Evolutionary conservation across 1,284 basidiomycete genomes (phyloP).

Genomic region (Melampsora medusae): DNA sequence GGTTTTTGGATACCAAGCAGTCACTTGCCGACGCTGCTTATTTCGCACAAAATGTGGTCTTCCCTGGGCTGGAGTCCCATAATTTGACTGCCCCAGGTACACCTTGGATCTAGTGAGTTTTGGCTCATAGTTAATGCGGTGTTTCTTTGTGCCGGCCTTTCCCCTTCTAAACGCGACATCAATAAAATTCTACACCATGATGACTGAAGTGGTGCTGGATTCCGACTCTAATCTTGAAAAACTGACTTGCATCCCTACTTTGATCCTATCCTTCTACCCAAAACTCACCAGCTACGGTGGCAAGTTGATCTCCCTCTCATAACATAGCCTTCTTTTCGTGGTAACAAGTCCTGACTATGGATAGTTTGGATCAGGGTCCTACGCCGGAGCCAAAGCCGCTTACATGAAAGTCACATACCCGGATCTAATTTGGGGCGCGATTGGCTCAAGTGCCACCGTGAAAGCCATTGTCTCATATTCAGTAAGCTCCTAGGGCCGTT

Average conservation of each 20-base stretch:
- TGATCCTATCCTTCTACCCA: background rate
- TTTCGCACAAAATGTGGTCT: background rate
- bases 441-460: slow-evolving; percentile 51
- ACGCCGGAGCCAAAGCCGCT: slow-evolving; percentile 51
- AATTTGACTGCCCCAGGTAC: background rate
- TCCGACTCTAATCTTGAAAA: background rate
- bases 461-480: slow-evolving; percentile 47
- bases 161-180: background rate
- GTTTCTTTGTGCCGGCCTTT: background rate
- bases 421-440: slow-evolving; percentile 51
- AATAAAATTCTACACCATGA: background rate
- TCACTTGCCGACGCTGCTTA: slow-evolving; percentile 8
- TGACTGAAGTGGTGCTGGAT: no score
- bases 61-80: background rate
- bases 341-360: slow-evolving; percentile 1
- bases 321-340: no score
- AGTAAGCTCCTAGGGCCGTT: background rate
- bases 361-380: slow-evolving; percentile 52
- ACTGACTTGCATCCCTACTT: background rate
- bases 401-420: slow-evolving; percentile 51
- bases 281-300: background rate
- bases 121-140: background rate
- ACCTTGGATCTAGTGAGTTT: slow-evolving; percentile 2
- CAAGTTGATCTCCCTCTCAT: background rate
- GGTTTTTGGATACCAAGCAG: slow-evolving; percentile 2